Evolutionary conservation across 805 yeast species (phyloP).

Genomic region (Starmerella ratchasimensis): DNA sequence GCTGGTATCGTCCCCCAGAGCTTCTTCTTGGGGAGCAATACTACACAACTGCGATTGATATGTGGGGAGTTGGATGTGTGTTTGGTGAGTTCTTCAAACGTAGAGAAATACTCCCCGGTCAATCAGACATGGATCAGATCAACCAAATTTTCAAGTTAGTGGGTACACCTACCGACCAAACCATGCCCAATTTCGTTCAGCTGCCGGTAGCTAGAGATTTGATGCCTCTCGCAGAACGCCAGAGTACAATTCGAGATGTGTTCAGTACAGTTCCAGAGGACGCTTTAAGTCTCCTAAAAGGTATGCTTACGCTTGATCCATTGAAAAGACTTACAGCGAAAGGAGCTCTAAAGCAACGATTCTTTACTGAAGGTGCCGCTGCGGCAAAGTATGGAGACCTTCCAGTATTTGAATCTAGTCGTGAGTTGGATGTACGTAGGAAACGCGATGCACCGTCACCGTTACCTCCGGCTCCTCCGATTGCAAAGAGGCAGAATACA

Average conservation of each 20-base stretch:
- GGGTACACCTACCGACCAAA: constrained; percentile 57
- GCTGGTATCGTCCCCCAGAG: constrained; percentile 98
- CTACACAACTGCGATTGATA: constrained; percentile 88
- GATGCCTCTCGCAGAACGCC: constrained; percentile 19
- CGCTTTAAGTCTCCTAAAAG: constrained; percentile 34
- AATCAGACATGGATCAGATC: constrained; percentile 78
- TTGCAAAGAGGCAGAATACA: neutral
- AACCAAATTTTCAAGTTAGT: constrained; percentile 63
- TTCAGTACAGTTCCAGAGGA: constrained; percentile 21
- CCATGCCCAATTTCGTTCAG: constrained; percentile 47
- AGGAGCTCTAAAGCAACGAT: constrained; percentile 58
- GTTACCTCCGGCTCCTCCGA: constrained; percentile 24
- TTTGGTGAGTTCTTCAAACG: constrained; percentile 78
- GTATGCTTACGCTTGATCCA: constrained; percentile 60
- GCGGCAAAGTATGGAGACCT: constrained; percentile 44
- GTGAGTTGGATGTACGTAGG: constrained; percentile 52
- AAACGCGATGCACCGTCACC: constrained; percentile 15
- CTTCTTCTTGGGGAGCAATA: constrained; percentile 68
- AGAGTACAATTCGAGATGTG: constrained; percentile 32
- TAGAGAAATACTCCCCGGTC: constrained; percentile 75
- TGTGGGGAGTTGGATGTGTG: constrained; percentile 97
- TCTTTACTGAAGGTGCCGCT: constrained; percentile 52
- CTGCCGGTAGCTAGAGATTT: constrained; percentile 35
- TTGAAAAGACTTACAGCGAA: constrained; percentile 59
- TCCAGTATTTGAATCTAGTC: constrained; percentile 73